These are phyloP conservation scores for Ascochyta lentis DNA, from an alignment of 2,329 filamentous ascomycete species.

Conservation along the genomic window DNA sequence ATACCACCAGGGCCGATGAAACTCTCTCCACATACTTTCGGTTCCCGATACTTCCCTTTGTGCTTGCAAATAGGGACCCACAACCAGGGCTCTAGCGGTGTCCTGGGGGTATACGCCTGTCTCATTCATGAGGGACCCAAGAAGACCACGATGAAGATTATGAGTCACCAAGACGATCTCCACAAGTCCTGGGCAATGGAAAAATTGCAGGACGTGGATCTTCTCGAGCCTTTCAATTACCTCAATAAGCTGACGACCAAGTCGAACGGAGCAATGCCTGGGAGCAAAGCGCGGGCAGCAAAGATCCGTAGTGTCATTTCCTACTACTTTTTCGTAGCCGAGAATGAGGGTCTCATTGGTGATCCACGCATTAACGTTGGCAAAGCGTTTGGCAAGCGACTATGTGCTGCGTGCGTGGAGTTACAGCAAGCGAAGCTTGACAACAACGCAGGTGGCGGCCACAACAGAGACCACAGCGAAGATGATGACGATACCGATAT, in stretches of 20 bases:
- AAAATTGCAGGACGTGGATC: background rate
- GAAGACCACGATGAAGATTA: background rate
- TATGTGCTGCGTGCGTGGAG: conserved; percentile 7
- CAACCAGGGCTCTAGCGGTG: background rate
- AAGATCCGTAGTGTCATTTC: conserved; percentile 15
- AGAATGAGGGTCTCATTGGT: conserved; percentile 15
- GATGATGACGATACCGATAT: background rate
- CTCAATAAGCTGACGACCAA: conserved; percentile 6
- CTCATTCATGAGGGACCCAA: conserved; percentile 1
- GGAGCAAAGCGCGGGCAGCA: background rate
- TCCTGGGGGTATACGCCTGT: background rate
- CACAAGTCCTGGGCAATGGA: background rate
- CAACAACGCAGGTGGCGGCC: background rate
- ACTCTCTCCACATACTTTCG: background rate
- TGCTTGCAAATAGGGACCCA: background rate
- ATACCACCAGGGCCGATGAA: conserved; percentile 1
- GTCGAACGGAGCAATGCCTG: background rate
- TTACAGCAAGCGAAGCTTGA: background rate
- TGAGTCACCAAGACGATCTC: background rate
- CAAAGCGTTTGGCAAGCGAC: background rate
- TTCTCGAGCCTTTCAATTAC: conserved; percentile 3
- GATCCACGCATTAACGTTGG: background rate
- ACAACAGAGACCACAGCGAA: background rate
- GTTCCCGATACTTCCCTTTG: conserved; percentile 2
- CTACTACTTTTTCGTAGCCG: conserved; percentile 23